These are phyloP conservation scores for Herpetospermum pedunculosum DNA, from an alignment of 306 rosid genomes.

Conservation along the genomic window DNA sequence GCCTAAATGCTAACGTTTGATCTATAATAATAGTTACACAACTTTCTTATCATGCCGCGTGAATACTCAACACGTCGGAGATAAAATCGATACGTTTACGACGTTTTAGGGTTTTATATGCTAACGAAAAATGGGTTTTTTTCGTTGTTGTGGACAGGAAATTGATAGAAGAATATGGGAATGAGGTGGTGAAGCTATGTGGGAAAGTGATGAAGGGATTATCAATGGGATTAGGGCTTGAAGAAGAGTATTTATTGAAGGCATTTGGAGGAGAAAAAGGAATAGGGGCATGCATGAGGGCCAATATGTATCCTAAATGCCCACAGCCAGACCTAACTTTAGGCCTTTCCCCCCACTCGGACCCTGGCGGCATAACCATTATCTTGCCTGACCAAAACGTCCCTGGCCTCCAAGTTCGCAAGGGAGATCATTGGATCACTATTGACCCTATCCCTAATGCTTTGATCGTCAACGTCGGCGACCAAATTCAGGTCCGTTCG, in stretches of 20 bases:
- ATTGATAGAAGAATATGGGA: slow-evolving; percentile 53
- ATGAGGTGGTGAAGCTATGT: slow-evolving; percentile 51
- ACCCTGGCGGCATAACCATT: slow-evolving; percentile 93
- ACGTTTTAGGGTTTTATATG: background rate
- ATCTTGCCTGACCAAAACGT: slow-evolving; percentile 76
- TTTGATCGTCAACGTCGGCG: slow-evolving; percentile 73
- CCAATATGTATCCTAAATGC: slow-evolving; percentile 67
- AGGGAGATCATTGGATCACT: slow-evolving; percentile 49
- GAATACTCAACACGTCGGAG: too few species aligned
- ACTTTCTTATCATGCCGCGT: too few species aligned
- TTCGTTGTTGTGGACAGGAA: slow-evolving; percentile 13
- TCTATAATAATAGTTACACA: too few species aligned
- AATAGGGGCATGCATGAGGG: slow-evolving; percentile 70
- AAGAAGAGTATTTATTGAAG: slow-evolving; percentile 38
- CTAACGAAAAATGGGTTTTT: background rate
- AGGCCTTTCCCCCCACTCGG: slow-evolving; percentile 85
- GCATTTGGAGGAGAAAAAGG: slow-evolving; percentile 64
- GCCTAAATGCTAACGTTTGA: too few species aligned
- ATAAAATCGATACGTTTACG: too few species aligned
- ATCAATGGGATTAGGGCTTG: slow-evolving; percentile 52
- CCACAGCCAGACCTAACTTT: slow-evolving; percentile 90
- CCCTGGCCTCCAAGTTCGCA: slow-evolving; percentile 72
- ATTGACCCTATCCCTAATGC: slow-evolving; percentile 62
- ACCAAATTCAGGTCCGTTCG: slow-evolving; percentile 63
- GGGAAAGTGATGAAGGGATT: slow-evolving; percentile 38